phyloP scores from a whole-genome alignment of 257 asterid genomes.

The Solanum dulcamara region DNA sequence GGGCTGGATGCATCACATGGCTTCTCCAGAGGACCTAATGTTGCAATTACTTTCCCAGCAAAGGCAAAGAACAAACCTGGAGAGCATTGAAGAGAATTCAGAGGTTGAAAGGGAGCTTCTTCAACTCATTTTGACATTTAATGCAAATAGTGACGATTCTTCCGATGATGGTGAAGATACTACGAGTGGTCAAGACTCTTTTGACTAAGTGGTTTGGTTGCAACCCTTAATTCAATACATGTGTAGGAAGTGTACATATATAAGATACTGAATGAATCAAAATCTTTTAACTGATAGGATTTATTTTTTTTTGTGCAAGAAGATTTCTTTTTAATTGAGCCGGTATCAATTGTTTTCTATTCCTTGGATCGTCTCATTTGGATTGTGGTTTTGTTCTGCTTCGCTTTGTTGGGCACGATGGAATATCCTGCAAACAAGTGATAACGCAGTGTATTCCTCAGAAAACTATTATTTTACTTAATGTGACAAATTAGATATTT shows the following conservation, averaged over 20 bases:
- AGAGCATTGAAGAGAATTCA: constrained; percentile 13
- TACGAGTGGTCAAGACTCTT: constrained; percentile 20
- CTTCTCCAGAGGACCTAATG: constrained; percentile 45
- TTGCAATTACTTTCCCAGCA: constrained; percentile 39
- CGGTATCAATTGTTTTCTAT: background rate
- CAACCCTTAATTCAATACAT: background rate
- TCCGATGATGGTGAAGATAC: constrained; percentile 23
- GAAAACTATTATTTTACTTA: background rate
- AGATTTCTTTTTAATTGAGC: background rate
- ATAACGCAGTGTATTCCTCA: background rate
- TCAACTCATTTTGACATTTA: constrained; percentile 33
- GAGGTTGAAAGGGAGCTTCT: constrained; percentile 30
- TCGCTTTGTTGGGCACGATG: background rate
- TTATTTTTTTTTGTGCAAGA: background rate
- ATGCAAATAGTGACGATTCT: constrained; percentile 29
- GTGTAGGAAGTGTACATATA: constrained; percentile 10
- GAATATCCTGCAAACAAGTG: background rate
- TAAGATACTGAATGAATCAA: constrained; percentile 6
- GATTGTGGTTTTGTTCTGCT: background rate
- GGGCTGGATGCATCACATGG: constrained; percentile 35
- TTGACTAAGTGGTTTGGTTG: constrained; percentile 4
- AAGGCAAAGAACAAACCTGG: constrained; percentile 25
- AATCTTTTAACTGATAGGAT: background rate
- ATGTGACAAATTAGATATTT: background rate
- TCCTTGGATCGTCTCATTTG: background rate